Evolutionary conservation across 345 rosid genomes (phyloP).

Genomic region (Eucalyptus pauciflora): DNA sequence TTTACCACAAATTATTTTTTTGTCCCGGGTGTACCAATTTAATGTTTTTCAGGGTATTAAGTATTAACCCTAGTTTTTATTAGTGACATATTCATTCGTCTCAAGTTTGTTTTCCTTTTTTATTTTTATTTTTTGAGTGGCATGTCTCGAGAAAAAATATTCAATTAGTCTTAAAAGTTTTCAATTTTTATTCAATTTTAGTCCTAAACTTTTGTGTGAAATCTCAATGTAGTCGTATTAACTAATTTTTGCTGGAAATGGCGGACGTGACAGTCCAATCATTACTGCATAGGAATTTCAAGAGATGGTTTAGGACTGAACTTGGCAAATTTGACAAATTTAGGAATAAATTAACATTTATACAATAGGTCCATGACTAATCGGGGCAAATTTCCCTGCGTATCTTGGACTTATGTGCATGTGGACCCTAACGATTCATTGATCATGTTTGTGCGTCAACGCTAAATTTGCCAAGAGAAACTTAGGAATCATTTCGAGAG

Average conservation of each 20-base stretch:
- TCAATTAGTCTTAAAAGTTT: rapidly evolving
- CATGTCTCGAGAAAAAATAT: not conserved
- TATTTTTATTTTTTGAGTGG: rapidly evolving
- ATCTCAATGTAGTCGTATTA: rapidly evolving
- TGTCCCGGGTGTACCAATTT: too few relatives aligned
- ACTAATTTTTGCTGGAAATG: rapidly evolving
- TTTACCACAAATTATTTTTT: too few relatives aligned
- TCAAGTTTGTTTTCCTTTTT: not conserved
- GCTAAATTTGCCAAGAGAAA: not conserved
- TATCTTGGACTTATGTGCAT: not conserved
- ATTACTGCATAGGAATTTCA: rapidly evolving
- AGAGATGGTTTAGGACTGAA: not conserved
- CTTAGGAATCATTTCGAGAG: not conserved
- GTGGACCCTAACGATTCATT: not conserved
- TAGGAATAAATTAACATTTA: rapidly evolving
- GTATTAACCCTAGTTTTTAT: not conserved
- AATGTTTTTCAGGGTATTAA: too few relatives aligned
- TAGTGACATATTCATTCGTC: not conserved
- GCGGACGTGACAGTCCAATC: rapidly evolving
- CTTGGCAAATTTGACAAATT: not conserved
- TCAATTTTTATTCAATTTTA: rapidly evolving
- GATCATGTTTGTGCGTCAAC: rapidly evolving
- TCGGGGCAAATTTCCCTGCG: rapidly evolving
- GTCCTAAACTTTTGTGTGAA: rapidly evolving
- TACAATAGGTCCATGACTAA: rapidly evolving